These are phyloP conservation scores for Colletotrichum melonis DNA, from an alignment of 2,329 filamentous ascomycete species.

Conservation along the genomic window DNA sequence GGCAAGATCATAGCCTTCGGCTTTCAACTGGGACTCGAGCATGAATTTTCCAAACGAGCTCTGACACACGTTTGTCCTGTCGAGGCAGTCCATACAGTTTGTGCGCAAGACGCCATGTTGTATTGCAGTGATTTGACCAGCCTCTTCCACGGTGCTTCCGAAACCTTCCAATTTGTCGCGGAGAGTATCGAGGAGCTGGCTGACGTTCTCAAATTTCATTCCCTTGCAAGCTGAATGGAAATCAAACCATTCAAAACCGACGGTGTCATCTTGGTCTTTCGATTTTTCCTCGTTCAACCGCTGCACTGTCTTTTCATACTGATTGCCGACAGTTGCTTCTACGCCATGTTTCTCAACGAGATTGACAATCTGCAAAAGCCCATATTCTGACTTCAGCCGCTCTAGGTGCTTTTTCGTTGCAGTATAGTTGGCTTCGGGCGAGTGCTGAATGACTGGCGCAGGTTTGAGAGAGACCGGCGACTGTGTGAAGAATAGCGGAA, in stretches of 20 bases:
- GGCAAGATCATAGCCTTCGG: constrained; percentile 81
- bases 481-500: constrained; percentile 95
- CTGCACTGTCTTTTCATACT: constrained; percentile 77
- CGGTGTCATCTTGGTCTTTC: constrained; percentile 51
- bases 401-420: constrained; percentile 87
- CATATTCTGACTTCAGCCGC: constrained; percentile 76
- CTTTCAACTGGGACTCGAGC: constrained; percentile 81
- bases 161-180: constrained; percentile 74
- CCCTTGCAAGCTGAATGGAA: constrained; percentile 93
- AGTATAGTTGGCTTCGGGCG: constrained; percentile 78
- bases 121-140: constrained; percentile 53
- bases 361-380: constrained; percentile 80
- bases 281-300: constrained; percentile 72
- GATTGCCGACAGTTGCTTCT: constrained; percentile 81
- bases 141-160: constrained; percentile 74
- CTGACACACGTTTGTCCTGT: constrained; percentile 95
- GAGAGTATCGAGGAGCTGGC: constrained; percentile 78
- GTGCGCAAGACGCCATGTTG: constrained; percentile 88
- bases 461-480: constrained; percentile 95
- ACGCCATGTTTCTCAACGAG: constrained; percentile 89
- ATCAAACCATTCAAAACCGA: constrained; percentile 95
- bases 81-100: constrained; percentile 98
- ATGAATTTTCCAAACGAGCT: constrained; percentile 88
- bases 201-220: constrained; percentile 98
- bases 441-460: constrained; percentile 83